Conservation (phyloP, 768 basidiomycete species). For the Chalciporus chontae region DNA sequence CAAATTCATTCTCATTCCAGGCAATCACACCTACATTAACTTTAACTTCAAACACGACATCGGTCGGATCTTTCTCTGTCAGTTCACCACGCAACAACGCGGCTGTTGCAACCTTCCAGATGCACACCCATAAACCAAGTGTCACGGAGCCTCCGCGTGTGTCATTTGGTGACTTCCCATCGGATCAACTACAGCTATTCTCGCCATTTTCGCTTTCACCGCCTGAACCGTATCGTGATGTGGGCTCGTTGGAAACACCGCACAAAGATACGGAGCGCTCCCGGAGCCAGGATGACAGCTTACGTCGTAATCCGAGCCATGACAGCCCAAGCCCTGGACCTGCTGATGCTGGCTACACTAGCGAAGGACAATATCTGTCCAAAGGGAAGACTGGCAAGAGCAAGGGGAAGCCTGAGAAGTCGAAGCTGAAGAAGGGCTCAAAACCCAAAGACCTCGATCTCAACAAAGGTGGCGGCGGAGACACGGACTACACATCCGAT, state of each 20-base stretch:
- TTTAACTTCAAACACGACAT: conserved; percentile 39
- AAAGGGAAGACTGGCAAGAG: conserved; percentile 18
- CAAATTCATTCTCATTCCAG: conserved; percentile 15
- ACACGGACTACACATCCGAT: conserved; percentile 24
- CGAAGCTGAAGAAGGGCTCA: conserved; percentile 15
- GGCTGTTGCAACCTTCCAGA: conserved; percentile 14
- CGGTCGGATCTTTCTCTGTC: conserved; percentile 40
- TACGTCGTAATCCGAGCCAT: conserved; percentile 7
- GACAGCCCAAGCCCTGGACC: conserved; percentile 15
- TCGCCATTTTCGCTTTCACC: conserved; percentile 20
- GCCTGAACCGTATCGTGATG: conserved; percentile 1
- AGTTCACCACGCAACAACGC: conserved; percentile 23
- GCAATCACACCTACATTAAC: conserved; percentile 34
- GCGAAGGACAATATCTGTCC: conserved; percentile 32
- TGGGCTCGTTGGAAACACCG: background rate
- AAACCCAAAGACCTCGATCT: conserved; percentile 18
- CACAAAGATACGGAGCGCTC: conserved; percentile 12
- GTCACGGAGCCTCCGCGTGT: conserved; percentile 28
- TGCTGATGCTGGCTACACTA: conserved; percentile 25
- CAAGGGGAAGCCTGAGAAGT: conserved; percentile 19
- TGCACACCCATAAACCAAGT: conserved; percentile 28
- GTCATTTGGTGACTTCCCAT: conserved; percentile 29
- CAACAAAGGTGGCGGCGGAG: conserved; percentile 17
- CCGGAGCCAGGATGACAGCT: conserved; percentile 22
- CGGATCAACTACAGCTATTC: conserved; percentile 28